phyloP scores from a whole-genome alignment of 352 stramenopile species.

The Thalassiosira sp. region DNA sequence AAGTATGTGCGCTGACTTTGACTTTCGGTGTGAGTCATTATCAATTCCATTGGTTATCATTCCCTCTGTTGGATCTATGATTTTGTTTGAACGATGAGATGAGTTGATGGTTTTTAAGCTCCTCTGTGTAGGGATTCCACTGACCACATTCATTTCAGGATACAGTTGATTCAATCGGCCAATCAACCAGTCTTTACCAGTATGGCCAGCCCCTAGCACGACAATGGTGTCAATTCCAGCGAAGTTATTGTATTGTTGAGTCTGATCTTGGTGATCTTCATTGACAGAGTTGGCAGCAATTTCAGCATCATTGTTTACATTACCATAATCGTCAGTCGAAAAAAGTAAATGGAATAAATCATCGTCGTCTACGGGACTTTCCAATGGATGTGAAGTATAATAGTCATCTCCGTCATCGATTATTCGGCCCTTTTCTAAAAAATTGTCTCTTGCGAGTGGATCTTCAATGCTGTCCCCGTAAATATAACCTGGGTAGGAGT shows the following conservation, averaged over 20 bases:
- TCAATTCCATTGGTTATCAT: no score
- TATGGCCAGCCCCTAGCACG: constrained; percentile 27
- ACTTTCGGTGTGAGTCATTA: neutral
- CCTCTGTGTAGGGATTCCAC: constrained; percentile 22
- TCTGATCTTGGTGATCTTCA: neutral
- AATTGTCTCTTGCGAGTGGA: constrained; percentile 18
- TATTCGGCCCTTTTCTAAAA: constrained; percentile 2
- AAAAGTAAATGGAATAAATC: neutral
- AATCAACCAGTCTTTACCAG: constrained; percentile 41
- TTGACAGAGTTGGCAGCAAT: neutral
- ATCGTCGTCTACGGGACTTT: constrained; percentile 30
- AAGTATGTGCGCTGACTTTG: constrained; percentile 28
- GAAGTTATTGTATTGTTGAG: constrained; percentile 22
- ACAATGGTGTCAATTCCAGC: constrained; percentile 45
- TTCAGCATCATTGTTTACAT: neutral
- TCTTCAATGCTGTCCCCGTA: neutral
- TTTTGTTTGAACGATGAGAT: constrained; percentile 15
- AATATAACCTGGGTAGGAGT: neutral
- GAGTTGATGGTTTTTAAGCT: neutral
- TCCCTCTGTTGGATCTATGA: constrained; percentile 18
- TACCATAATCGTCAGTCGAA: neutral
- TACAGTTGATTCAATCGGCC: constrained; percentile 33
- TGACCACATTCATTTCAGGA: constrained; percentile 23
- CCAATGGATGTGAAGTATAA: constrained; percentile 16
- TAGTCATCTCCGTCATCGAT: constrained; percentile 42